These are phyloP conservation scores for Saccharomycopsis fodiens DNA, from an alignment of 805 yeast species.

Conservation along the genomic window DNA sequence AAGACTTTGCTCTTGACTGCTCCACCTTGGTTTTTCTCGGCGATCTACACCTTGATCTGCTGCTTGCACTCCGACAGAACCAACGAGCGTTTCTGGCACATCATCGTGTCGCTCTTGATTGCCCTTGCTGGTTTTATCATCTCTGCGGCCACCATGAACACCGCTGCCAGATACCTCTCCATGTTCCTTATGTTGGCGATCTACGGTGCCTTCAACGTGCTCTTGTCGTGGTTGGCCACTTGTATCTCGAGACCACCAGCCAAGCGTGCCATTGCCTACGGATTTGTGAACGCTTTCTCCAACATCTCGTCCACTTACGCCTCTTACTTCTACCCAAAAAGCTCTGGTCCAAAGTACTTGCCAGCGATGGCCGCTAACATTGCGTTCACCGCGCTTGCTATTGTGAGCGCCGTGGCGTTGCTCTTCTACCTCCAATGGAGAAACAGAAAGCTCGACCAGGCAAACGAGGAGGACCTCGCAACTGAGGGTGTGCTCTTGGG, in stretches of 20 bases:
- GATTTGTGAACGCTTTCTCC: constrained; percentile 48
- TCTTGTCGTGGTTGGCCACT: constrained; percentile 49
- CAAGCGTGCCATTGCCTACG: constrained; percentile 51
- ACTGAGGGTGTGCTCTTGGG: constrained; percentile 15
- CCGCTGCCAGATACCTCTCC: constrained; percentile 51
- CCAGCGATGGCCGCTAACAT: constrained; percentile 42
- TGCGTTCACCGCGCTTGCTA: constrained; percentile 37
- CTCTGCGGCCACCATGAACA: constrained; percentile 41
- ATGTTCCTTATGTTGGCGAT: constrained; percentile 53
- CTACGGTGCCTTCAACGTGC: constrained; percentile 45
- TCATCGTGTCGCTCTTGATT: constrained; percentile 34
- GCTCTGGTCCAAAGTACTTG: constrained; percentile 39
- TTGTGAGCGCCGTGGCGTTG: constrained; percentile 32
- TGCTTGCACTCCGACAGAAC: constrained; percentile 49
- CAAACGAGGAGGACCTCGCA: constrained; percentile 17
- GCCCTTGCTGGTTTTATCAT: constrained; percentile 41
- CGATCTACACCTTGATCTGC: constrained; percentile 42
- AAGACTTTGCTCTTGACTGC: constrained; percentile 50
- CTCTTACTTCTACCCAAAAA: constrained; percentile 40
- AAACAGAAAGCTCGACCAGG: constrained; percentile 13
- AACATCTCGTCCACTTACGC: constrained; percentile 53
- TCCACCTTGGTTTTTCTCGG: constrained; percentile 50
- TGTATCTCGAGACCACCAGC: constrained; percentile 51
- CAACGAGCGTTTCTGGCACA: constrained; percentile 48
- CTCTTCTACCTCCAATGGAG: constrained; percentile 30